Evolutionary conservation across 1,139 yeast species (phyloP), one percentile per base, ranked within the genome.

Genomic region (Protomyces gravidus): DNA sequence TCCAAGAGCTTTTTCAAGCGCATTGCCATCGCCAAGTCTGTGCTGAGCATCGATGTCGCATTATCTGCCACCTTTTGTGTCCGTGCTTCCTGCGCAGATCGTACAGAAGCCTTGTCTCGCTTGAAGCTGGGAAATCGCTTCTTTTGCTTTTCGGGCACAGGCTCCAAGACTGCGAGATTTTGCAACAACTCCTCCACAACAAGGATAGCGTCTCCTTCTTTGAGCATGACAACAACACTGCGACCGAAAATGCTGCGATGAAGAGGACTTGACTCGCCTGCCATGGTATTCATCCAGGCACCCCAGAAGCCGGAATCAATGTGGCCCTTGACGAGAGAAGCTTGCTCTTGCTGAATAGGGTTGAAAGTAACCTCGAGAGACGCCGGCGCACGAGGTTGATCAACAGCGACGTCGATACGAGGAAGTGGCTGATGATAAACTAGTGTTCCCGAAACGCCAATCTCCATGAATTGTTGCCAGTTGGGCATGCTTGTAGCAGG

Each of bases 401-500:
- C 46, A 33, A 28, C 30, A 32, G 9, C 15, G 25, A 25, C 26
- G 55, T n/a, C 42, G 36, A 40, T 39, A 39, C 36, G 45, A 15
- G 40, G 42, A 39, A 45, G 27, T 25, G 21, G 55, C 47, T 17
- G 45, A 27, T n/a, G 45, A 17, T 15, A 27, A 26, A 21, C 32
- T 30, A 15, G 45, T 9, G 45, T 48, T 30, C 21, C 26, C 11
- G 45, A 39, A 11, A 52, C 30, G 15, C 57, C 57, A 4, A 48
- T 45, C 4, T 21, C 49, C 49, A 33, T 45, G 27, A 52, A 52
- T 25, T 52, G 50, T 30, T 39, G 32, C 57, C 57, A 52, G 25
- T 52, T 27, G n/a, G 50, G 57, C n/a, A 48, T 42, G 30, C 32
- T 42, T 21, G 27, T n/a, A 11, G 45, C 23, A 13, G 23, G 45